Conservation (phyloP, 2,329 filamentous ascomycete species). For the Lachnellula subtilissima region DNA sequence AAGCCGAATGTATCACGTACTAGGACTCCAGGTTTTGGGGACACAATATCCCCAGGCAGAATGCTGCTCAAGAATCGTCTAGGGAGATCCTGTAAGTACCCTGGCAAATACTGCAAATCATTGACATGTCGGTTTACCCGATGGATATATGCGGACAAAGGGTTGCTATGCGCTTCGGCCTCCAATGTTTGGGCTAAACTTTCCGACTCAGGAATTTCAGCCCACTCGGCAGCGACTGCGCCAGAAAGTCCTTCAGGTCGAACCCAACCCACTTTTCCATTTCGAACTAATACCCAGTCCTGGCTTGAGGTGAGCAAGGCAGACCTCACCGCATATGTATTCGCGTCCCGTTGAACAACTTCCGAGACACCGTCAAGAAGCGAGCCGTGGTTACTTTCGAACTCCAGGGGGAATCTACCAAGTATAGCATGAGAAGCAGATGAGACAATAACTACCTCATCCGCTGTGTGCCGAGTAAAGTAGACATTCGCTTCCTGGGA, state of each 20-base stretch:
- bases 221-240: constrained; percentile 74
- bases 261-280: constrained; percentile 75
- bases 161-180: constrained; percentile 78
- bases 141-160: constrained; percentile 78
- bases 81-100: constrained; percentile 66
- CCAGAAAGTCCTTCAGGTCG: constrained; percentile 79
- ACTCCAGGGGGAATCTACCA: constrained; percentile 64
- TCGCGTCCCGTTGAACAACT: constrained; percentile 64
- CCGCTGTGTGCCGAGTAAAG: constrained; percentile 75
- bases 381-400: constrained; percentile 36
- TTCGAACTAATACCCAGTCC: constrained; percentile 80
- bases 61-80: constrained; percentile 60
- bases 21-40: constrained; percentile 42
- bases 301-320: constrained; percentile 63
- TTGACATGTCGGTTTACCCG: constrained; percentile 75
- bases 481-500: constrained; percentile 77
- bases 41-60: constrained; percentile 46
- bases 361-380: constrained; percentile 72
- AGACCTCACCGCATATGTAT: constrained; percentile 71
- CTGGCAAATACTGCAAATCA: constrained; percentile 73
- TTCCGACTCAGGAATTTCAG: constrained; percentile 68
- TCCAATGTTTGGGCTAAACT: constrained; percentile 76
- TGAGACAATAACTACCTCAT: constrained; percentile 69
- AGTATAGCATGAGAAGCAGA: constrained; percentile 73
- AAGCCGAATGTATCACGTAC: constrained; percentile 77